phyloP scores from a whole-genome alignment of 129 eudicot genomes.

The Gnaphalium uliginosum region DNA sequence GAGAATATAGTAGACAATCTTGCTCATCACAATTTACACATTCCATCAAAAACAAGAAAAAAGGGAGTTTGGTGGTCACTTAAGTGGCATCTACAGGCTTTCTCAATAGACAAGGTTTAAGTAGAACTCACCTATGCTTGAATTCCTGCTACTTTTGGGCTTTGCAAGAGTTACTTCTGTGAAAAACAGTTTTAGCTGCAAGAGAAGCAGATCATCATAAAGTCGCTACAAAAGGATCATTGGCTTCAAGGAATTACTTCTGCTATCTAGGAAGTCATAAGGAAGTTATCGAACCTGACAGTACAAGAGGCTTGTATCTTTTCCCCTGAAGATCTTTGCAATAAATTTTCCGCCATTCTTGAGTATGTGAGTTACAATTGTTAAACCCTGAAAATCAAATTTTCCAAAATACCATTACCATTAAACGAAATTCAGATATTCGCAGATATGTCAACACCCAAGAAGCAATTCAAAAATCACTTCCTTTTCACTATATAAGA shows the following conservation, averaged over 20 bases:
- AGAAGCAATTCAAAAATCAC: neutral
- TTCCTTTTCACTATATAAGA: neutral
- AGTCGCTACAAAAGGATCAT: neutral
- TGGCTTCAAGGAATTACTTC: neutral
- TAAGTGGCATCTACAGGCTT: neutral
- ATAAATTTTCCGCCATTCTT: slow-evolving; percentile 92
- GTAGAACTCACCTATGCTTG: slow-evolving; percentile 85
- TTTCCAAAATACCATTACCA: neutral
- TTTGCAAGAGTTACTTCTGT: slow-evolving; percentile 96
- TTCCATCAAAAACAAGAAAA: neutral
- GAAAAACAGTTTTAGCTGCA: slow-evolving; percentile 90
- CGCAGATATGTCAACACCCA: neutral
- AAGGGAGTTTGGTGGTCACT: neutral
- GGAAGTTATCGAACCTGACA: slow-evolving; percentile 62
- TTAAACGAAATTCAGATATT: slow-evolving; percentile 7
- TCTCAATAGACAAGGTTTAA: slow-evolving; percentile 17
- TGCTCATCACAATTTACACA: neutral
- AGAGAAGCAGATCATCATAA: slow-evolving; percentile 16
- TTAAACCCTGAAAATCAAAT: slow-evolving; percentile 68
- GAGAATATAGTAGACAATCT: neutral
- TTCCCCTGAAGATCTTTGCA: slow-evolving; percentile 97
- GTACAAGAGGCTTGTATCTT: slow-evolving; percentile 96
- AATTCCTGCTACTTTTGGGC: slow-evolving; percentile 98
- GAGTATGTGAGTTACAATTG: slow-evolving; percentile 94
- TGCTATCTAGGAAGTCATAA: neutral